Percentiles rank a stretch among this genome's conserved stretches.
These are phyloP conservation scores for Lindgomyces ingoldianus DNA, from an alignment of 495 filamentous ascomycete genomes.

Conservation along the genomic window DNA sequence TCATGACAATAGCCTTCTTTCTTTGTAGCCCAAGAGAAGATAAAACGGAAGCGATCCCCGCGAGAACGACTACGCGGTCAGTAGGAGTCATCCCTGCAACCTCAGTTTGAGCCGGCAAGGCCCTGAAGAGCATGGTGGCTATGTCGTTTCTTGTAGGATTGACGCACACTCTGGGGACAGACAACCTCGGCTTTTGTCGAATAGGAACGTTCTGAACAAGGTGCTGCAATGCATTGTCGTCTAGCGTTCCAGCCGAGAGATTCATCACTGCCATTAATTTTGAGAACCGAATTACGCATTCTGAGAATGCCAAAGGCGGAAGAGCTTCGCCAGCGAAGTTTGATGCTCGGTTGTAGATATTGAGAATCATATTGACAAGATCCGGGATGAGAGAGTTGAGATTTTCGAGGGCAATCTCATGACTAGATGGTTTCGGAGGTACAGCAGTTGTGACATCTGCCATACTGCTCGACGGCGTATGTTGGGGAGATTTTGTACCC, in stretches of 20 bases:
- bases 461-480: slow-evolving; percentile 45
- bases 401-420: slow-evolving; percentile 61
- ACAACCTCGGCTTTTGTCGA: slow-evolving; percentile 28
- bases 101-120: slow-evolving; percentile 67
- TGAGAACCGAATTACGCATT: slow-evolving; percentile 77
- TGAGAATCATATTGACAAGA: slow-evolving; percentile 77
- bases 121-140: slow-evolving; percentile 66
- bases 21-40: slow-evolving; percentile 73
- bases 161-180: slow-evolving; percentile 51
- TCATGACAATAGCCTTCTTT: slow-evolving; percentile 84
- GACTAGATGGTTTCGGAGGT: slow-evolving; percentile 50
- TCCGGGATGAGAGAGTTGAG: slow-evolving; percentile 67
- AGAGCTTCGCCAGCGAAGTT: slow-evolving; percentile 77
- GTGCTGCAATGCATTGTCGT: slow-evolving; percentile 62
- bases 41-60: slow-evolving; percentile 82
- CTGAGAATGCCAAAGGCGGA: slow-evolving; percentile 77
- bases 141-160: slow-evolving; percentile 66
- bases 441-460: slow-evolving; percentile 50
- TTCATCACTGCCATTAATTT: slow-evolving; percentile 72
- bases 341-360: slow-evolving; percentile 73
- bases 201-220: slow-evolving; percentile 34
- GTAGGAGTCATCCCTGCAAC: slow-evolving; percentile 57
- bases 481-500: slow-evolving; percentile 34
- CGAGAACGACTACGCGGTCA: slow-evolving; percentile 74
- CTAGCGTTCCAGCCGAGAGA: slow-evolving; percentile 65